Evolutionary conservation across 192 early-diverging fungal genomes (phyloP).

Genomic region (Radiomyces spectabilis): DNA sequence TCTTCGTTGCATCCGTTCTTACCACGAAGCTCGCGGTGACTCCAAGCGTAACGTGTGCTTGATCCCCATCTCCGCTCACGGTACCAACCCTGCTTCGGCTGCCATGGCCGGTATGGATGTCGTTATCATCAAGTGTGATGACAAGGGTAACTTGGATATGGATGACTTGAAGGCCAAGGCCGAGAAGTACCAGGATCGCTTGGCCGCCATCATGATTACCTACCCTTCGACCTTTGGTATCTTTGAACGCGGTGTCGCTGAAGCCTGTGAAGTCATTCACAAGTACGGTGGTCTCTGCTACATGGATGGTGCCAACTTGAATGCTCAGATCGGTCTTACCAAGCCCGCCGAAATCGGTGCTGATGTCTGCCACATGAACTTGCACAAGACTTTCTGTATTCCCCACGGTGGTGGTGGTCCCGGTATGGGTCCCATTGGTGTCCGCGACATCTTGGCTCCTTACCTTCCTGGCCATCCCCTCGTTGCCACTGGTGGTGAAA

Average conservation of each 20-base stretch:
- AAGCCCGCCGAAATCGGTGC: conserved; percentile 93
- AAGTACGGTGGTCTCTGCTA: conserved; percentile 95
- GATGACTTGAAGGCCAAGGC: conserved; percentile 86
- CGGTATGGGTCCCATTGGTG: conserved; percentile 93
- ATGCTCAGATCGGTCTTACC: conserved; percentile 79
- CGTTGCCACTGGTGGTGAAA: conserved; percentile 60
- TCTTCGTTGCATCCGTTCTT: conserved; percentile 90
- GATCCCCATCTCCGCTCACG: conserved; percentile 98
- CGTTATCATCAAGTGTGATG: conserved; percentile 87
- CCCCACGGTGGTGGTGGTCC: conserved; percentile 99
- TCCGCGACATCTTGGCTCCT: conserved; percentile 81
- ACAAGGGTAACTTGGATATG: conserved; percentile 89
- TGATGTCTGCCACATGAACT: conserved; percentile 99
- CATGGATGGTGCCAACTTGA: conserved; percentile 96
- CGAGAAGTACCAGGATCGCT: conserved; percentile 71
- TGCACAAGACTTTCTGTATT: conserved; percentile 99
- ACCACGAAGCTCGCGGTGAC: conserved; percentile 79
- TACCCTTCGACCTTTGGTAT: conserved; percentile 99
- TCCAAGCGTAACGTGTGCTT: conserved; percentile 85
- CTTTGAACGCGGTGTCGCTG: conserved; percentile 85
- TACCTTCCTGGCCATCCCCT: conserved; percentile 92
- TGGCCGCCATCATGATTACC: conserved; percentile 98
- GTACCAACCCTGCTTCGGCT: conserved; percentile 98
- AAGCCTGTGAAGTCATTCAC: conserved; percentile 91
- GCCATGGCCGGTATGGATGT: conserved; percentile 96